Percentiles rank a stretch among this genome's conserved stretches.
Conservation (phyloP, 2,329 filamentous ascomycete species). For the Zasmidium angulare region DNA sequence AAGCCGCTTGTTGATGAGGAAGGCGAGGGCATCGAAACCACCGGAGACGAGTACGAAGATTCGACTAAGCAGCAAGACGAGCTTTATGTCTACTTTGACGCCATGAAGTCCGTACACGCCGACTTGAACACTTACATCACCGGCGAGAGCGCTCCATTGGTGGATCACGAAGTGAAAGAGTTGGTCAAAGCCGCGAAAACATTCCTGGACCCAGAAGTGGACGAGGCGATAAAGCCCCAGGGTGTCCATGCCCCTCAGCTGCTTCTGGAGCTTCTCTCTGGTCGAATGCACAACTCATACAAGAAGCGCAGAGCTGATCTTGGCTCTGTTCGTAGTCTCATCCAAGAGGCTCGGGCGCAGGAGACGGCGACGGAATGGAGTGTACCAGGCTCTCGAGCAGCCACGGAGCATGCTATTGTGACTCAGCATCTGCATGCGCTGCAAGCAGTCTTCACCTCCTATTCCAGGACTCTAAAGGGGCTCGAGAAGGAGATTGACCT, state of each 20-base stretch:
- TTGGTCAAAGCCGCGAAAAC: slow-evolving; percentile 23
- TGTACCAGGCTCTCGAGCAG: slow-evolving; percentile 55
- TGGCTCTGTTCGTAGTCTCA: slow-evolving; percentile 67
- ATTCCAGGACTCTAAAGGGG: slow-evolving; percentile 51
- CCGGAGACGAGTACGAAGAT: slow-evolving; percentile 85
- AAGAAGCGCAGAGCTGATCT: slow-evolving; percentile 53
- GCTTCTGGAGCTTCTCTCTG: slow-evolving; percentile 50
- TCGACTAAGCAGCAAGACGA: slow-evolving; percentile 87
- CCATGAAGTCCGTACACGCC: slow-evolving; percentile 70
- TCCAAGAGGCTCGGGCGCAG: slow-evolving; percentile 68
- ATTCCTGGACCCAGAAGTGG: slow-evolving; percentile 50
- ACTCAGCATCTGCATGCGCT: slow-evolving; percentile 62
- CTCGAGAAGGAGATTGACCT: slow-evolving; percentile 71
- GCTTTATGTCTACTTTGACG: slow-evolving; percentile 81
- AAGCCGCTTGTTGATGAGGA: slow-evolving; percentile 82
- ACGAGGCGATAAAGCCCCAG: slow-evolving; percentile 59
- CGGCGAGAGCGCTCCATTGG: slow-evolving; percentile 72
- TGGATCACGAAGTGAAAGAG: slow-evolving; percentile 68
- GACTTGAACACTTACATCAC: slow-evolving; percentile 77
- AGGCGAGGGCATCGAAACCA: slow-evolving; percentile 65
- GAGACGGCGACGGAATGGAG: slow-evolving; percentile 60
- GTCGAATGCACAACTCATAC: slow-evolving; percentile 45
- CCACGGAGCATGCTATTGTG: slow-evolving; percentile 65
- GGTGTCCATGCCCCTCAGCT: slow-evolving; percentile 68
- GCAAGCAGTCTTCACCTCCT: slow-evolving; percentile 52